A percentile compares a stretch with the other conserved stretches of the same genome.
These are phyloP conservation scores for Arthrobotrys megalospora DNA, from an alignment of 2,329 filamentous ascomycete genomes.

Conservation along the genomic window DNA sequence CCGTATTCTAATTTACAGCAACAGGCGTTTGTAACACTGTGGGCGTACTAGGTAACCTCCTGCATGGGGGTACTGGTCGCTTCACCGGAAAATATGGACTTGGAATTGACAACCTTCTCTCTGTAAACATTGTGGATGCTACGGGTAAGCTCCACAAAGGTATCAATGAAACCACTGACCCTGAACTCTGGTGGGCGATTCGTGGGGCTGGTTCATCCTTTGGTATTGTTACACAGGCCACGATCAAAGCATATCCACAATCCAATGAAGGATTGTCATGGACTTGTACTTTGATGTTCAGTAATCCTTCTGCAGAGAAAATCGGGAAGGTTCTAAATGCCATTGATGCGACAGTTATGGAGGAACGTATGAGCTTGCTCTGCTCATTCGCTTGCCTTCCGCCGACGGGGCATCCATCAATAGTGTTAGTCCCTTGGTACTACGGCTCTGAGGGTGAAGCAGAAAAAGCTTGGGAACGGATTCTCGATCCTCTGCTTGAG, in stretches of 20 bases:
- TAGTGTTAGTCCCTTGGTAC: conserved; percentile 13
- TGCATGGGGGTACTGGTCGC: conserved; percentile 55
- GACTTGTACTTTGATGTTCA: conserved; percentile 65
- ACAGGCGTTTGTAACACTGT: conserved; percentile 51
- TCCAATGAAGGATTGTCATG: conserved; percentile 57
- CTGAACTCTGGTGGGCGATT: conserved; percentile 68
- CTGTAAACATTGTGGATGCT: conserved; percentile 68
- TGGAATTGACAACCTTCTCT: conserved; percentile 68
- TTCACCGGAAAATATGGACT: conserved; percentile 62
- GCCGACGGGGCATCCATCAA: not conserved
- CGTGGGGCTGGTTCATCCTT: conserved; percentile 69
- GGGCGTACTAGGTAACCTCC: conserved; percentile 39
- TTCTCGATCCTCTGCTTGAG: conserved; percentile 60
- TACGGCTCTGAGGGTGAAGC: conserved; percentile 59
- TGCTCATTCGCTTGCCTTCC: not conserved
- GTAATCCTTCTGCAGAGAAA: conserved; percentile 25
- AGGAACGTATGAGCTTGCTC: not conserved
- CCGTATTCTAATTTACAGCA: conserved; percentile 8
- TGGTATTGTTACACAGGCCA: conserved; percentile 69
- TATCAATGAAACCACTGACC: conserved; percentile 61
- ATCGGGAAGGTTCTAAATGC: not conserved
- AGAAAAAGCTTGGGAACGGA: conserved; percentile 60
- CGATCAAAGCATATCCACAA: conserved; percentile 66
- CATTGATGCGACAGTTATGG: not conserved
- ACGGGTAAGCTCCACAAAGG: conserved; percentile 66